Base-by-base conservation (phyloP, 2,329 filamentous ascomycete species). In the Aspergillus unguis region DNA sequence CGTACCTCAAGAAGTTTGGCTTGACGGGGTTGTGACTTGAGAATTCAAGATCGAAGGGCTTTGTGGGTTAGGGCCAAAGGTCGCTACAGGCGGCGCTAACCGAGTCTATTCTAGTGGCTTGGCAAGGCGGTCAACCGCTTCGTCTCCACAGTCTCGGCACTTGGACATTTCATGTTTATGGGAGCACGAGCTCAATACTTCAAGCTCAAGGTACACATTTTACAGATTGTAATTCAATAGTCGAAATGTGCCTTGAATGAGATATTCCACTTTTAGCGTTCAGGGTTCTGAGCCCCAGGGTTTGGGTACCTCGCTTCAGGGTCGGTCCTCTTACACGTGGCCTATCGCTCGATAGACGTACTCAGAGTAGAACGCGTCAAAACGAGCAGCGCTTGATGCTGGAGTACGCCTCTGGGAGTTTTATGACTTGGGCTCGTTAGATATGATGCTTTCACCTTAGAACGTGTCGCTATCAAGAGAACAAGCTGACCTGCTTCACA, bases 1-100 rank as follows among this genome's bases (percentile, higher is more conserved):
- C 72, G 67, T 73, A 74, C 72, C 72, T 73, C 63, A 66, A 71
- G 66, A 70, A 69, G 65, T 69, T 71, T 64, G 66, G 66, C 69
- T 73, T 72, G 71, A 69, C 70, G 68, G 17, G 66, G 67, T 68
- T 66, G 66, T 64, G 64, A 49, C 65, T 68, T 71, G 64, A 69
- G 68, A 73, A 72, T 72, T 71, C 68, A 63, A 59, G 61, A 59
- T 60, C 64, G 66, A 67, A 65, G 62, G 64, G 62, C 66, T 74
- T 70, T 74, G 72, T 73, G 72, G 71, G 69, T 73, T 73, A 72
- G 69, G 71, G 70, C 66, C 71, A 33, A 49, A 60, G 63, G 67
- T 74, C 72, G 71, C 71, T 74, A 74, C 74, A 64, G 32, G 44
- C 5, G 9, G 26, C 11, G 6, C 72, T 74, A 74, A 63, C 71